These are phyloP conservation scores for Chalciporus sphaerocephalus DNA, from an alignment of 768 basidiomycete genomes.

Conservation along the genomic window DNA sequence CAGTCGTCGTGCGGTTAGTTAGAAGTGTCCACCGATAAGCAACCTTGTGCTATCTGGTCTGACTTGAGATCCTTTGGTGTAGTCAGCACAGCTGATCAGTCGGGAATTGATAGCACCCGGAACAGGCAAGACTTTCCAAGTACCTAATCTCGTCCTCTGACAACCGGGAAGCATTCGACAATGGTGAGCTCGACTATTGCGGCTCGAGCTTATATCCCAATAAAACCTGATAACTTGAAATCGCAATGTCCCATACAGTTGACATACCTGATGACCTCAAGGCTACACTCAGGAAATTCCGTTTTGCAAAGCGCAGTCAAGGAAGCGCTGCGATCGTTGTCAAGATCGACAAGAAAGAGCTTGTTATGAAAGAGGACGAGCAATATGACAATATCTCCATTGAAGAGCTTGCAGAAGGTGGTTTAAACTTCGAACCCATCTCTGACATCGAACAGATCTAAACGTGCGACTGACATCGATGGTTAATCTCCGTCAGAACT, in stretches of 20 bases:
- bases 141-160: not conserved
- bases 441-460: not conserved
- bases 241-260: slow-evolving; percentile 61
- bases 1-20: too few relatives aligned
- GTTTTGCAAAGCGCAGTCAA: slow-evolving; percentile 59
- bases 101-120: too few relatives aligned
- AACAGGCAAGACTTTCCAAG: too few relatives aligned
- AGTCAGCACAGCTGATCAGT: too few relatives aligned
- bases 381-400: slow-evolving; percentile 71
- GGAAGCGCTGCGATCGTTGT: slow-evolving; percentile 78
- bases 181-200: slow-evolving; percentile 22
- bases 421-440: slow-evolving; percentile 6
- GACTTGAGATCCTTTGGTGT: too few relatives aligned
- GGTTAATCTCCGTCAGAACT: slow-evolving; percentile 50
- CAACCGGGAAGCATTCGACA: not conserved
- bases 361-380: slow-evolving; percentile 81
- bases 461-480: not conserved
- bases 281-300: slow-evolving; percentile 78
- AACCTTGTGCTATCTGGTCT: too few relatives aligned
- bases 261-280: slow-evolving; percentile 81
- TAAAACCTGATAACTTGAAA: slow-evolving; percentile 4
- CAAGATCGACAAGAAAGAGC: slow-evolving; percentile 83
- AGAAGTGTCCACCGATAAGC: too few relatives aligned
- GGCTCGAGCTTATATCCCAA: not conserved
- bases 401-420: slow-evolving; percentile 87